Conservation (phyloP, 306 rosid genomes). For the Erythrophleum fordii region DNA sequence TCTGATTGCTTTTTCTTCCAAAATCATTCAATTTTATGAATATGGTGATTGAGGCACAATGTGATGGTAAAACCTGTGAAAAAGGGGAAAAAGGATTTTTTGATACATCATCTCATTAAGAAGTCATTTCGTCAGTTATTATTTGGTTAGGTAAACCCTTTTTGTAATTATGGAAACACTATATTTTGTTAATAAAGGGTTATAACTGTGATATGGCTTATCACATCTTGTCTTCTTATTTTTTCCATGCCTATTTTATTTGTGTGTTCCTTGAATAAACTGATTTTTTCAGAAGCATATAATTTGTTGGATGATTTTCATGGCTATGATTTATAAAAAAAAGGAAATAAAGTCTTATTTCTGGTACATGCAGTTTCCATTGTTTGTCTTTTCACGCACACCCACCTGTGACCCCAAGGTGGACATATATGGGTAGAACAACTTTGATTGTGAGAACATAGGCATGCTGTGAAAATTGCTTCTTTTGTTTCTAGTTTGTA, state of each 20-base stretch:
- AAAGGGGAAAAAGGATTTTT: background rate
- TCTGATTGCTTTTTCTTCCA: background rate
- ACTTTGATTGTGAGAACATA: background rate
- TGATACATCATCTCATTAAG: background rate
- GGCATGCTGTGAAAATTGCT: background rate
- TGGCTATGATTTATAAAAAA: background rate
- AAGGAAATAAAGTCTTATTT: background rate
- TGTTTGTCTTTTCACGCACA: background rate
- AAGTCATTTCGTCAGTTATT: background rate
- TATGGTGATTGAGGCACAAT: background rate
- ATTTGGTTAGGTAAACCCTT: background rate
- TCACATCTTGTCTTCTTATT: background rate
- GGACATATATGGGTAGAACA: background rate
- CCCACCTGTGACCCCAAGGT: background rate
- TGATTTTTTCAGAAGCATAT: background rate
- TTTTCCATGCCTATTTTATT: background rate
- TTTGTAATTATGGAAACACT: background rate
- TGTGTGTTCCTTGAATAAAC: background rate
- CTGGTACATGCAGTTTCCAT: background rate
- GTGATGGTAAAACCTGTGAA: background rate
- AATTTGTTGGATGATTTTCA: background rate
- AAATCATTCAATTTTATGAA: background rate
- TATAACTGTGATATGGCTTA: background rate
- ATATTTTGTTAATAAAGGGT: background rate
- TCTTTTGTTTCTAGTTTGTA: background rate